Evolutionary conservation across 2,329 filamentous ascomycete species (phyloP).

Genomic region (Endothia cerciana): DNA sequence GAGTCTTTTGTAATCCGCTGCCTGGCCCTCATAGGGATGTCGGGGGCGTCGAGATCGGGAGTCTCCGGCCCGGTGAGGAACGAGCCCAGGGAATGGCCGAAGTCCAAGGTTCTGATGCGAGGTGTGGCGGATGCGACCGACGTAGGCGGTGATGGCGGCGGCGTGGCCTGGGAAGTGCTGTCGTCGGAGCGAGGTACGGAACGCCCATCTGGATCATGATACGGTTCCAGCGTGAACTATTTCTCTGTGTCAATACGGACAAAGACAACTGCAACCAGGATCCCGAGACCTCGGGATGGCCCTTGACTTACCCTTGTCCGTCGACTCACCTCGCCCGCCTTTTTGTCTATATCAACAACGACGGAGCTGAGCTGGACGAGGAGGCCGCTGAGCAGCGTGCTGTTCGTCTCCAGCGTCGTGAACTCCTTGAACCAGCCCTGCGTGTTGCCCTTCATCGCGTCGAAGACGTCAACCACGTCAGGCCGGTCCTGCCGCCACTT

Average conservation of each 20-base stretch:
- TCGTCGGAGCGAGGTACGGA: conserved; percentile 24
- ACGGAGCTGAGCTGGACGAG: conserved; percentile 76
- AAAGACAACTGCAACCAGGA: conserved; percentile 3
- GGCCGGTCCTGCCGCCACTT: conserved; percentile 65
- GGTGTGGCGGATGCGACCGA: conserved; percentile 31
- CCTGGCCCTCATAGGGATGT: conserved; percentile 25
- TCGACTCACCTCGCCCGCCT: conserved; percentile 81
- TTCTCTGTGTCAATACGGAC: conserved; percentile 22
- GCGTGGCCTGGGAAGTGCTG: conserved; percentile 26
- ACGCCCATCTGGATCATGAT: conserved; percentile 22
- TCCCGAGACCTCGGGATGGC: conserved; percentile 22
- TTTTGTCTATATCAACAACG: conserved; percentile 82
- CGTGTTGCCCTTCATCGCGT: conserved; percentile 90
- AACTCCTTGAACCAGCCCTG: conserved; percentile 88
- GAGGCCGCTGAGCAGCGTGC: conserved; percentile 69
- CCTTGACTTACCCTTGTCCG: conserved; percentile 66
- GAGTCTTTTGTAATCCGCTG: conserved; percentile 33
- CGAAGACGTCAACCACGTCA: conserved; percentile 72
- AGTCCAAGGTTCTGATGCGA: conserved; percentile 35
- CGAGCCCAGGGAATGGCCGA: conserved; percentile 30
- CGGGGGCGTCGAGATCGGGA: conserved; percentile 31
- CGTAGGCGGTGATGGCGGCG: conserved; percentile 28
- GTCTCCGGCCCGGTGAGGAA: conserved; percentile 28
- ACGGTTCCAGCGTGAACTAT: conserved; percentile 28
- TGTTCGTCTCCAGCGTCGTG: conserved; percentile 73